These are phyloP conservation scores for Pythium plurisporium DNA, from an alignment of 352 stramenopile species.

Conservation along the genomic window DNA sequence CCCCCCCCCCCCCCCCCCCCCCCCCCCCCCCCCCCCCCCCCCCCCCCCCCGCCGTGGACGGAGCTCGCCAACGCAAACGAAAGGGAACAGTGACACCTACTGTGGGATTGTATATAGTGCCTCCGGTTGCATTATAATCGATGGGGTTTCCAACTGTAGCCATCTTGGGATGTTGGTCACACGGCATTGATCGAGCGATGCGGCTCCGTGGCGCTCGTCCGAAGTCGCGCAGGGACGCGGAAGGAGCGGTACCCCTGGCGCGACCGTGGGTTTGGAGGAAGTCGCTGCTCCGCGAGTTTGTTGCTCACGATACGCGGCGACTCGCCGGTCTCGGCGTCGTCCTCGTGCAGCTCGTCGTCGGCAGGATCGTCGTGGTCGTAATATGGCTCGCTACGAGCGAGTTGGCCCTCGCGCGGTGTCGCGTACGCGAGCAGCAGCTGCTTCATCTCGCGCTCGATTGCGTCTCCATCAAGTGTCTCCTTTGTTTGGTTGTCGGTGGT, in stretches of 20 bases:
- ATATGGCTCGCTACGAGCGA: constrained; percentile 13
- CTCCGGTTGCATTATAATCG: not conserved
- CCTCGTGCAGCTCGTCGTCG: not conserved
- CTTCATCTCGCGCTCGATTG: constrained; percentile 60
- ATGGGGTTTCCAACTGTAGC: not conserved
- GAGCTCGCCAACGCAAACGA: not conserved
- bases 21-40: too few species aligned
- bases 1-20: too few species aligned
- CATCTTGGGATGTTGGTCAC: not conserved
- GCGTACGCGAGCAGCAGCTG: constrained; percentile 36
- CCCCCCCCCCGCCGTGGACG: too few species aligned
- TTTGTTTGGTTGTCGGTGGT: constrained; percentile 3
- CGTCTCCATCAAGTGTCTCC: constrained; percentile 22
- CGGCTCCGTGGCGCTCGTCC: not conserved
- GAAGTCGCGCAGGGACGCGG: constrained; percentile 34
- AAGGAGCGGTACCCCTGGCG: constrained; percentile 49
- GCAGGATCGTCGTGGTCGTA: constrained; percentile 18
- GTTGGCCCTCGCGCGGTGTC: constrained; percentile 1
- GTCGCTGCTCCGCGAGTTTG: constrained; percentile 49
- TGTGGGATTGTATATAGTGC: not conserved
- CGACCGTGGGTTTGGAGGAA: constrained; percentile 39
- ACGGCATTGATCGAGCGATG: not conserved
- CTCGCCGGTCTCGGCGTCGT: constrained; percentile 14
- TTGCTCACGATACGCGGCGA: constrained; percentile 39
- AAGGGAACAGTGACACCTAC: not conserved